phyloP scores from a whole-genome alignment of 2,329 filamentous ascomycete genomes.

The Stagonosporopsis chrysanthemi region DNA sequence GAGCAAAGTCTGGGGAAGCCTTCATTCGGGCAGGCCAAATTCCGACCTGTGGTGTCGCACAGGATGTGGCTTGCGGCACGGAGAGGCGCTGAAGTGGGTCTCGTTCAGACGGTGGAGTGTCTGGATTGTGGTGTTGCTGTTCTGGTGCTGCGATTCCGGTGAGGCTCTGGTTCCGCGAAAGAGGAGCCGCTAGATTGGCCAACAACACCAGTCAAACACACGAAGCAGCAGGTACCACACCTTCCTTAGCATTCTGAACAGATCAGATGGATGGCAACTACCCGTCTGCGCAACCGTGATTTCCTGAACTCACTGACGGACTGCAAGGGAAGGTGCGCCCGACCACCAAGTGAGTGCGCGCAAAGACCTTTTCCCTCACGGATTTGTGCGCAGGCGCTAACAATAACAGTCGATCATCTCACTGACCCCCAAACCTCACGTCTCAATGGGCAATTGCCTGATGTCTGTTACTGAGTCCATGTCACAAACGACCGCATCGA shows the following conservation, averaged over 20 bases:
- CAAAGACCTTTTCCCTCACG: background rate
- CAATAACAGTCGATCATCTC: background rate
- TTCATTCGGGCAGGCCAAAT: slow-evolving; percentile 26
- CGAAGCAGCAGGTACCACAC: slow-evolving; percentile 5
- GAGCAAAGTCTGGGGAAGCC: slow-evolving; percentile 25
- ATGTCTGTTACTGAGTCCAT: background rate
- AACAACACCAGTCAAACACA: slow-evolving; percentile 7
- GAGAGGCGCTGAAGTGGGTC: slow-evolving; percentile 5
- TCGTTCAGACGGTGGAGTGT: slow-evolving; percentile 5
- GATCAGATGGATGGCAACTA: background rate
- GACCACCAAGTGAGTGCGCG: background rate
- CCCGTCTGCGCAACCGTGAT: background rate
- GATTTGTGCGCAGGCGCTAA: background rate
- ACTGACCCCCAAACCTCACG: too few relatives aligned
- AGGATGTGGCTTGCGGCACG: slow-evolving; percentile 14
- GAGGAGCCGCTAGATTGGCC: slow-evolving; percentile 1
- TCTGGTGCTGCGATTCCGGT: background rate
- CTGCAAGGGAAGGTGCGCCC: background rate
- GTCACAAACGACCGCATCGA: background rate
- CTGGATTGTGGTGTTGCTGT: slow-evolving; percentile 5
- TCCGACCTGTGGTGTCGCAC: slow-evolving; percentile 31
- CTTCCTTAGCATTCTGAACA: slow-evolving; percentile 3
- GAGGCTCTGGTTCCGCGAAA: background rate
- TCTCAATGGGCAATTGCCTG: background rate
- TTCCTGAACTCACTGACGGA: background rate